Conservation (phyloP, 257 asterid species). For the Nicotiana undulata region DNA sequence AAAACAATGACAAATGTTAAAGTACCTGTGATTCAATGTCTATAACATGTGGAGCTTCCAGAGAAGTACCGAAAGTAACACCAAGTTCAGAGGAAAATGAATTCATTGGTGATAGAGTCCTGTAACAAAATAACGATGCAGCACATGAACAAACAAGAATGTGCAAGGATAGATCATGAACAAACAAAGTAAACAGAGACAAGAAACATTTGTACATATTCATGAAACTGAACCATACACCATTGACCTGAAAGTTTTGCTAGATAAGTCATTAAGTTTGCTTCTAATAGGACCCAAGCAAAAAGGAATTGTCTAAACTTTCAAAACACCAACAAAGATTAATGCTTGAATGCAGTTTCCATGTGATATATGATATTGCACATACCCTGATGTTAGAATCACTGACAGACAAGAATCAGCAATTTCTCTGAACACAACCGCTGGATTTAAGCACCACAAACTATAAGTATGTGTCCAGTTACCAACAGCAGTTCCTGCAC, state of each 20-base stretch:
- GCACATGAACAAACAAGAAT: not conserved
- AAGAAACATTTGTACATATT: not conserved
- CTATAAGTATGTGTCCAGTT: slow-evolving; percentile 51
- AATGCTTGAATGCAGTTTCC: not conserved
- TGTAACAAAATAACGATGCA: slow-evolving; percentile 17
- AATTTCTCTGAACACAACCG: slow-evolving; percentile 82
- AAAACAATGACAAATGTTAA: not conserved
- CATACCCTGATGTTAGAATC: slow-evolving; percentile 92
- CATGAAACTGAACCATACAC: not conserved
- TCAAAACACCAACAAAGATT: not conserved
- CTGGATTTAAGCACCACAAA: slow-evolving; percentile 96
- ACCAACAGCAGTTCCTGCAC: slow-evolving; percentile 36
- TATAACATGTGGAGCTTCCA: slow-evolving; percentile 96
- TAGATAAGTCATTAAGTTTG: not conserved
- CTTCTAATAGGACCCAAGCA: slow-evolving; percentile 4
- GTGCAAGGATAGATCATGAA: not conserved
- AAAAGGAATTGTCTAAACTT: not conserved
- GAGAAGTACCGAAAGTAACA: slow-evolving; percentile 72
- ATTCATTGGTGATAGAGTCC: slow-evolving; percentile 84
- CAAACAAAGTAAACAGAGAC: not conserved
- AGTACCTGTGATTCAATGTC: slow-evolving; percentile 82
- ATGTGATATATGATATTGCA: slow-evolving; percentile 6
- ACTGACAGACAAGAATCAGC: slow-evolving; percentile 82
- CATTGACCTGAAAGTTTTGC: not conserved
- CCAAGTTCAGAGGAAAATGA: slow-evolving; percentile 98